Conservation (phyloP, 148 eudicot genomes). For the Chenopodium formosanum region DNA sequence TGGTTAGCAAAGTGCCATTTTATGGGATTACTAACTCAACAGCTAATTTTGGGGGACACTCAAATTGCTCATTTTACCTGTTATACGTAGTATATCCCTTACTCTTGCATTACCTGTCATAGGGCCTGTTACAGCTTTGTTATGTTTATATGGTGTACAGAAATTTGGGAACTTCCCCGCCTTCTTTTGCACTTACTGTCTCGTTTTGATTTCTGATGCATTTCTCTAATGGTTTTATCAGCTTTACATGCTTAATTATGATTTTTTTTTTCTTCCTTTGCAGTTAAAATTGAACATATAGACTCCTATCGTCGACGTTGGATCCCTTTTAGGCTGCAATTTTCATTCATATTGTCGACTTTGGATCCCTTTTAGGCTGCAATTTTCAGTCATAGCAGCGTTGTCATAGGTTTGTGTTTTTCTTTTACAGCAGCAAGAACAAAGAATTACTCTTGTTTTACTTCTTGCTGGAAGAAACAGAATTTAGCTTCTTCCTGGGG, state of each 20-base stretch:
- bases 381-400: background rate
- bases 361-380: background rate
- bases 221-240: background rate
- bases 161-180: background rate
- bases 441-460: background rate
- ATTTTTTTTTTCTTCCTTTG: background rate
- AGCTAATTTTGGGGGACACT: background rate
- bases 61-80: background rate
- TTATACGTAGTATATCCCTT: background rate
- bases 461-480: background rate
- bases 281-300: background rate
- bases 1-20: background rate
- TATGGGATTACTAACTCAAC: background rate
- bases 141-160: background rate
- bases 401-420: background rate
- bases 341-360: background rate
- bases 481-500: background rate
- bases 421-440: background rate
- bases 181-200: background rate
- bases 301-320: background rate
- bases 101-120: background rate
- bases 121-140: background rate
- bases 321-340: background rate
- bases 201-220: background rate
- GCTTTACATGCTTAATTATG: background rate